Conservation (phyloP, 2,329 filamentous ascomycete genomes). For the Trichoderma sp. region DNA sequence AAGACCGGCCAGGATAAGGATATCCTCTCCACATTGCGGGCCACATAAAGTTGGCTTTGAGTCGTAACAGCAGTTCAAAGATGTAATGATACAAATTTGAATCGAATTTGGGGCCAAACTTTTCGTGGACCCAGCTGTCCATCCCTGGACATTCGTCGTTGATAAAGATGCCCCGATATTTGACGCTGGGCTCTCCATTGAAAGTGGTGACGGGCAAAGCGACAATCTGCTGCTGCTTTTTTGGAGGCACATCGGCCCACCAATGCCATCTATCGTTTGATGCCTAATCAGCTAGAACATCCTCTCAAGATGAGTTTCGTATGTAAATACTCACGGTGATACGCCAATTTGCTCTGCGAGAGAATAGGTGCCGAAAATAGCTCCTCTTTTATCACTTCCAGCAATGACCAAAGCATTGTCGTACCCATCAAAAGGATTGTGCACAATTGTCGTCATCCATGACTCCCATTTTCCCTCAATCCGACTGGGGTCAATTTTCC, state of each 20-base stretch:
- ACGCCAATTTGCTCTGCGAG: constrained; percentile 65
- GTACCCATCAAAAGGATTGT: constrained; percentile 49
- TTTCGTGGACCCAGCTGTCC: constrained; percentile 59
- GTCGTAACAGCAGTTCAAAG: constrained; percentile 64
- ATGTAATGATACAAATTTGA: constrained; percentile 63
- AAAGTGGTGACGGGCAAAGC: constrained; percentile 44
- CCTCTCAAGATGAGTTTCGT: not conserved
- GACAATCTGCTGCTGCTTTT: constrained; percentile 52
- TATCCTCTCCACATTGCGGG: constrained; percentile 65
- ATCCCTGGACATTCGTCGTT: constrained; percentile 57
- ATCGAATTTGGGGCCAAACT: constrained; percentile 53
- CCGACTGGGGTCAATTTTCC: constrained; percentile 33
- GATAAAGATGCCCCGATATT: constrained; percentile 65
- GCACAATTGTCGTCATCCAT: constrained; percentile 53
- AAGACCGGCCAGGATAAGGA: constrained; percentile 55
- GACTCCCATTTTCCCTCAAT: constrained; percentile 58
- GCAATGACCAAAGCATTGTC: constrained; percentile 58
- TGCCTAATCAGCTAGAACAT: not conserved
- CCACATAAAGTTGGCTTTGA: constrained; percentile 68
- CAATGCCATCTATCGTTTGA: constrained; percentile 54
- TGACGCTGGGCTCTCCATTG: constrained; percentile 56
- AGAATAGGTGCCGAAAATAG: constrained; percentile 64
- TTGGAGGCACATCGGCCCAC: constrained; percentile 61
- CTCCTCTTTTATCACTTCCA: constrained; percentile 62
- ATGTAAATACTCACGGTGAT: constrained; percentile 47